Evolutionary conservation across 2,329 filamentous ascomycete genomes (phyloP).

Genomic region (Rutstroemia sydowiana): DNA sequence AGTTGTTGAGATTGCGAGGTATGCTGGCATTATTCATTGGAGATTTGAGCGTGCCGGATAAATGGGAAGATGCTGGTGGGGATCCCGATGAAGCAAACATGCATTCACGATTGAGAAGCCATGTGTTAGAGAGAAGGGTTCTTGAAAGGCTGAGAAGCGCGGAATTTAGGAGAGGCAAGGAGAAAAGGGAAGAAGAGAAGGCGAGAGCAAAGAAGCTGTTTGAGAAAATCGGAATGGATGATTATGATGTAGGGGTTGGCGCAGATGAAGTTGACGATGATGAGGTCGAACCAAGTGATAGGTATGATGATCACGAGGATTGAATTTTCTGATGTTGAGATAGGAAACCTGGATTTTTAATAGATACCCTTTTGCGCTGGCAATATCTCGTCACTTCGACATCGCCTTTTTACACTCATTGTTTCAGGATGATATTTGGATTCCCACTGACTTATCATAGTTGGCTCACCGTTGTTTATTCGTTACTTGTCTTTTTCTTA

Average conservation of each 20-base stretch:
- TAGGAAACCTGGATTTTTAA: not conserved
- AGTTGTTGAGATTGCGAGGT: slow-evolving; percentile 62
- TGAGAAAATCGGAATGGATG: slow-evolving; percentile 27
- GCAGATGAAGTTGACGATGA: slow-evolving; percentile 1
- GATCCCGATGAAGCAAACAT: slow-evolving; percentile 14
- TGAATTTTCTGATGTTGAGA: not conserved
- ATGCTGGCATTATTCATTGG: slow-evolving; percentile 70
- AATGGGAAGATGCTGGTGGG: slow-evolving; percentile 16
- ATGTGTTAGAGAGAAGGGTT: slow-evolving; percentile 18
- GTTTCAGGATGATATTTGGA: too few relatives aligned
- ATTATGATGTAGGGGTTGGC: slow-evolving; percentile 9
- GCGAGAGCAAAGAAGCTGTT: slow-evolving; percentile 35
- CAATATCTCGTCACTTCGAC: too few relatives aligned
- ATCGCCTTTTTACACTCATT: too few relatives aligned
- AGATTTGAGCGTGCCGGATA: slow-evolving; percentile 50
- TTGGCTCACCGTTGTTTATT: too few relatives aligned
- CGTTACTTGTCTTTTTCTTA: too few relatives aligned
- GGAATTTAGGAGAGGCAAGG: slow-evolving; percentile 21
- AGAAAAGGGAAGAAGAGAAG: slow-evolving; percentile 27
- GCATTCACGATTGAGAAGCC: slow-evolving; percentile 1
- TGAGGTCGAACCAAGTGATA: too few relatives aligned
- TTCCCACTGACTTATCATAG: too few relatives aligned
- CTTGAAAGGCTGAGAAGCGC: slow-evolving; percentile 16
- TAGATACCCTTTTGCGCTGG: not conserved
- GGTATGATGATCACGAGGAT: too few relatives aligned